Evolutionary conservation across 352 stramenopile genomes (phyloP).

Genomic region (Phytophthora palmivora): DNA sequence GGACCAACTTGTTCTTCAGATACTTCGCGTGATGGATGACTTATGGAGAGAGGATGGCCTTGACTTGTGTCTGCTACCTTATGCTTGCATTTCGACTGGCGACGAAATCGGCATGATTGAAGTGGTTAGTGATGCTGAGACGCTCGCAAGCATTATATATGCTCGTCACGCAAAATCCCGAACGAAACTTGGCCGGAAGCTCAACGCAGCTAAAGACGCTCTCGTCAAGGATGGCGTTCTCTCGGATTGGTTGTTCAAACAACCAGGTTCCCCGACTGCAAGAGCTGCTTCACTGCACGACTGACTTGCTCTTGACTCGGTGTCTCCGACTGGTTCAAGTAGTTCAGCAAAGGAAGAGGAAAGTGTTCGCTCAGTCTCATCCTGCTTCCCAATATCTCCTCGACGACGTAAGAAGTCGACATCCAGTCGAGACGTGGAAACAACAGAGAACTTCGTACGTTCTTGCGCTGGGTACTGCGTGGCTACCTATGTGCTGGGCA

Average conservation of each 20-base stretch:
- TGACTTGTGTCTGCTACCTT: conserved; percentile 87
- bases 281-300: conserved; percentile 4
- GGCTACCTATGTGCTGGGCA: conserved; percentile 93
- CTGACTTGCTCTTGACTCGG: conserved; percentile 20
- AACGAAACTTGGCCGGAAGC: conserved; percentile 71
- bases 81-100: conserved; percentile 90
- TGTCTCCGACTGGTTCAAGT: conserved; percentile 17
- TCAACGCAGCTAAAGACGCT: conserved; percentile 74
- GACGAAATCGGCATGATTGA: conserved; percentile 91
- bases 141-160: conserved; percentile 89
- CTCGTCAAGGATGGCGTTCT: conserved; percentile 66
- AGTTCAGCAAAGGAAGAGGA: conserved; percentile 23
- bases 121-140: conserved; percentile 88
- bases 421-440: conserved; percentile 47
- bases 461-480: conserved; percentile 94
- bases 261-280: conserved; percentile 11
- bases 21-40: conserved; percentile 92
- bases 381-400: conserved; percentile 67
- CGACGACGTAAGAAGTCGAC: conserved; percentile 39
- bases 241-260: conserved; percentile 76
- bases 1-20: conserved; percentile 93
- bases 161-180: conserved; percentile 63
- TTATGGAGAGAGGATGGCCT: conserved; percentile 88
- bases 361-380: conserved; percentile 37
- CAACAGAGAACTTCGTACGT: conserved; percentile 89